Conservation (phyloP, 495 filamentous ascomycete species). For the Penicillium simplicissimum region DNA sequence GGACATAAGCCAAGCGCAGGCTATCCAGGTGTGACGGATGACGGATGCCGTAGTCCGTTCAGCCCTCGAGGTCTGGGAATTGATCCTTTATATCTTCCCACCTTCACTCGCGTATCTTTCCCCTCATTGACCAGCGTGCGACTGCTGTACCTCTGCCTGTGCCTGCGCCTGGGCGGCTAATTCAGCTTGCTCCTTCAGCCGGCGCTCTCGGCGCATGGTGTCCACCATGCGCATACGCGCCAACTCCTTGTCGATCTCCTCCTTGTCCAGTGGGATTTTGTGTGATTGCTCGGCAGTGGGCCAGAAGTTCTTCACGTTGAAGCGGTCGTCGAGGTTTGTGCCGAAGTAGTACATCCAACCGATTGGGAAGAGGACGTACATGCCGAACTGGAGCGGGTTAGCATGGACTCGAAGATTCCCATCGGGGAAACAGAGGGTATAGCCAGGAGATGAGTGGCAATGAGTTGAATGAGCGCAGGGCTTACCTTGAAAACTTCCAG, state of each 20-base stretch:
- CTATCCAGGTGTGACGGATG: background rate
- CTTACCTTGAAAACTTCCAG: constrained; percentile 94
- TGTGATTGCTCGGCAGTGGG: constrained; percentile 82
- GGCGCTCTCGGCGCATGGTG: constrained; percentile 43
- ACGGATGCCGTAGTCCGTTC: background rate
- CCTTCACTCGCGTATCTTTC: background rate
- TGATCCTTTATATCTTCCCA: background rate
- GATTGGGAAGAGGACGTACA: constrained; percentile 98
- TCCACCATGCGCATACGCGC: constrained; percentile 62
- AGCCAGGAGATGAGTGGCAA: background rate
- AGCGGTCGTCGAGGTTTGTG: constrained; percentile 92
- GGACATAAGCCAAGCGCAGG: background rate
- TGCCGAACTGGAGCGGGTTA: constrained; percentile 70
- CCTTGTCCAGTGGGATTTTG: constrained; percentile 82
- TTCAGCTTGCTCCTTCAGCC: constrained; percentile 56
- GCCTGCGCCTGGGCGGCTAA: constrained; percentile 48
- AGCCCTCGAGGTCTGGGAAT: background rate
- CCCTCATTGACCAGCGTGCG: constrained; percentile 18
- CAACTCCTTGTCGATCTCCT: constrained; percentile 81
- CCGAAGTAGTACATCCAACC: constrained; percentile 99
- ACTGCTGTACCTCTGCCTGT: constrained; percentile 21
- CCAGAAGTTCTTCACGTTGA: constrained; percentile 91
- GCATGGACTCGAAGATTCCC: background rate
- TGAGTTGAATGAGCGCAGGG: constrained; percentile 6
- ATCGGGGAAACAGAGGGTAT: background rate